A percentile compares a stretch with the other conserved stretches of the same genome.
These are phyloP conservation scores for Diaporthe ilicicola DNA, from an alignment of 2,329 filamentous ascomycete genomes.

Conservation along the genomic window DNA sequence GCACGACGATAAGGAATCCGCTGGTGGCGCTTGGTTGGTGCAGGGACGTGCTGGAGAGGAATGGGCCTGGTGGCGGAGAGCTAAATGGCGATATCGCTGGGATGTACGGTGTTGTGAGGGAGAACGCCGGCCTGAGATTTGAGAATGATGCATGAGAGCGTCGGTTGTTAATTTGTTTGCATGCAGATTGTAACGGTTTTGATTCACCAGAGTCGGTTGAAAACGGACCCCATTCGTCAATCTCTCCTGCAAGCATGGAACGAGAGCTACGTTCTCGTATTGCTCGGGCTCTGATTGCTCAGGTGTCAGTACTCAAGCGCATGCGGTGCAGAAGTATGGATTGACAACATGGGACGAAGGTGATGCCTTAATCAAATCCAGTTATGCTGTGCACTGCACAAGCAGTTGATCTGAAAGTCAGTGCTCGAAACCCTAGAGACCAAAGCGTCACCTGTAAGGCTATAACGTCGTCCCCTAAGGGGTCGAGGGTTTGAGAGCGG, in stretches of 20 bases:
- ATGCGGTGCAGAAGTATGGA: not conserved
- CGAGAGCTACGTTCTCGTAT: too few species aligned
- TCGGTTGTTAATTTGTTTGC: too few species aligned
- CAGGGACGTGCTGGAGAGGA: not conserved
- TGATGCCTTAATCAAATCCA: not conserved
- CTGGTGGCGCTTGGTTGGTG: not conserved
- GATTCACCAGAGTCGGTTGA: too few species aligned
- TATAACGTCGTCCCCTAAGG: not conserved
- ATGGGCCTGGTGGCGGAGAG: not conserved
- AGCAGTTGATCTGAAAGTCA: not conserved
- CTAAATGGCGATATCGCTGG: slow-evolving; percentile 9
- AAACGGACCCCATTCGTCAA: too few species aligned
- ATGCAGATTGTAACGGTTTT: too few species aligned
- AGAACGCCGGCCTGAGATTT: slow-evolving; percentile 5
- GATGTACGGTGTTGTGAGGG: slow-evolving; percentile 18
- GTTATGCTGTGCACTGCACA: not conserved
- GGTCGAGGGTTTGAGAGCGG: not conserved
- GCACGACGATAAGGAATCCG: not conserved
- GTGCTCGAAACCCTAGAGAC: not conserved
- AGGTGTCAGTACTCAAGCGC: not conserved
- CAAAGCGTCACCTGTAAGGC: not conserved
- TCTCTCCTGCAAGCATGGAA: too few species aligned
- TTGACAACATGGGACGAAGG: not conserved
- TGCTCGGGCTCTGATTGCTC: not conserved
- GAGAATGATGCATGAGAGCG: slow-evolving; percentile 1